phyloP scores from a whole-genome alignment of 176 grass and related monocot genomes.

The Chloris gayana region DNA sequence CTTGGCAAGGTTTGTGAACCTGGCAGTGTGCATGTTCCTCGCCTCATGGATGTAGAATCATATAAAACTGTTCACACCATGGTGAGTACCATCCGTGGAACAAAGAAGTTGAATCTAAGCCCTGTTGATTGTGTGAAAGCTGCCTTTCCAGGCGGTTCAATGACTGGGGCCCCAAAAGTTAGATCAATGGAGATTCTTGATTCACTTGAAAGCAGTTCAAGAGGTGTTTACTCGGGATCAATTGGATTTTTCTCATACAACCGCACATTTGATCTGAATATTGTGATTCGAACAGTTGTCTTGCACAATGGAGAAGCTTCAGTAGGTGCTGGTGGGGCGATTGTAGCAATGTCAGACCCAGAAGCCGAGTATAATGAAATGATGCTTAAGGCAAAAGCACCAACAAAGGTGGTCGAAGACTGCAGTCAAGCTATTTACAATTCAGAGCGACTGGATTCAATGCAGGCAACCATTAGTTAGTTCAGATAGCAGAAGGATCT shows the following conservation, averaged over 20 bases:
- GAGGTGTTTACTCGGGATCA: conserved; percentile 93
- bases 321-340: conserved; percentile 76
- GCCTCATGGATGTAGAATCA: conserved; percentile 90
- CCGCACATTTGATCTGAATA: conserved; percentile 79
- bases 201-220: conserved; percentile 70
- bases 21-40: conserved; percentile 72
- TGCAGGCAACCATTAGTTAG: conserved; percentile 47
- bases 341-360: conserved; percentile 68
- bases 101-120: conserved; percentile 57
- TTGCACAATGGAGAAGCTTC: conserved; percentile 68
- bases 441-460: conserved; percentile 24
- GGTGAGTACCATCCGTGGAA: conserved; percentile 79
- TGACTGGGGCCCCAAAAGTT: conserved; percentile 96
- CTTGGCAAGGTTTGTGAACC: conserved; percentile 78
- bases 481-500: background rate
- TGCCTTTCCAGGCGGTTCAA: conserved; percentile 91
- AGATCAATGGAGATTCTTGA: conserved; percentile 95
- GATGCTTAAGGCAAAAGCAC: conserved; percentile 89
- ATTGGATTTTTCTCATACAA: conserved; percentile 94
- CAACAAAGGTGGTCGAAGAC: conserved; percentile 62
- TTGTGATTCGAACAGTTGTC: conserved; percentile 82
- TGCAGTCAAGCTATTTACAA: conserved; percentile 12
- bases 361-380: conserved; percentile 85
- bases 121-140: conserved; percentile 76
- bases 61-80: conserved; percentile 92